Evolutionary conservation across 2,329 filamentous ascomycete species (phyloP), one percentile per base, ranked within the genome.

Genomic region (Fusarium avenaceum): DNA sequence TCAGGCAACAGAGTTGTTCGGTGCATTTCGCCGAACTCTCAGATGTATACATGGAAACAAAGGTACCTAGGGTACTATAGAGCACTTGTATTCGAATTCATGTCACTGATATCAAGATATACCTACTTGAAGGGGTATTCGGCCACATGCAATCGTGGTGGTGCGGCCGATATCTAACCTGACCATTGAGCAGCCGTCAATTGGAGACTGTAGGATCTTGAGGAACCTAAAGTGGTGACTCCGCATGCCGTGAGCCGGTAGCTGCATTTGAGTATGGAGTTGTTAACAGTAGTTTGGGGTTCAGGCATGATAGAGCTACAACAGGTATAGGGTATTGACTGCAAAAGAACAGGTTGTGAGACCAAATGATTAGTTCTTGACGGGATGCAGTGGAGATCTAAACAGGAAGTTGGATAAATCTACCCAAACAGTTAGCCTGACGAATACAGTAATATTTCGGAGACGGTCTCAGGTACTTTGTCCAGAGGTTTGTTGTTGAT

Each of bases 111-210:
- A 51, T 46, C 26, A 30, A 24, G 33, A 6, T 35, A 35, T 63
- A 64, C 50, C 28, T 22, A 22, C 20, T 44, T 9, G 26, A 26
- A 26, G 26, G 38, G 13, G 47, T 40, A 35, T 35, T 19, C 22
- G 24, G 15, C 30, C 13, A 52, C 24, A 26, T 46, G 22, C 24
- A 48, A 28, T n/a, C 7, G 32, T 60, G 43, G 26, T 26, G 26
- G 26, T 26, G 26, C 26, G 8, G 26, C 26, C 9, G 26, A 10
- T 10, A 26, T 26, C 26, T 26, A 7, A 26, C 26, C 69, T 73
- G 70, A 73, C 70, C 63, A 72, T 69, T 61, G 46, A 19, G 47
- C 26, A 47, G 44, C 33, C 9, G 50, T 28, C 57, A 61, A 73
- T 73, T 73, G 71, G 70, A 50, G 65, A 70, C 45, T 13, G 46